phyloP scores from a whole-genome alignment of 2,329 filamentous ascomycete species.

The Trichoderma koningii region DNA sequence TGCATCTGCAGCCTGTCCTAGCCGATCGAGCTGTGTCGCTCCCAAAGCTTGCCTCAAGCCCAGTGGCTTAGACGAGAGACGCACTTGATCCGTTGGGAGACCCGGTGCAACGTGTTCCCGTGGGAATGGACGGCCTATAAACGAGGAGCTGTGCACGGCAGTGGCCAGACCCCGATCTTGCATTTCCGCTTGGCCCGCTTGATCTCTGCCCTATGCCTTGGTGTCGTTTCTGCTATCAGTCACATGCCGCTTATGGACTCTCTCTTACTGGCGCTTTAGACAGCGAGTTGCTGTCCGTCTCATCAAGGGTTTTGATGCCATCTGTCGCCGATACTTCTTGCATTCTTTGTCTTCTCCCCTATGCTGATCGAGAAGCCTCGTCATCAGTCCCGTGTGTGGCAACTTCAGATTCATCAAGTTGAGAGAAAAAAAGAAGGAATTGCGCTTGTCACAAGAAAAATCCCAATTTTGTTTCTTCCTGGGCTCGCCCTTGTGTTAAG shows the following conservation, averaged over 20 bases:
- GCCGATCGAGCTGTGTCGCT: constrained; percentile 16
- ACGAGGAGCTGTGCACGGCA: neutral
- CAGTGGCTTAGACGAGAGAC: constrained; percentile 22
- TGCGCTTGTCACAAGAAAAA: neutral
- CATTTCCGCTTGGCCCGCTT: neutral
- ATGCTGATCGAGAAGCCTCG: neutral
- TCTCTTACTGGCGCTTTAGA: neutral
- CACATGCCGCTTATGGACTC: neutral
- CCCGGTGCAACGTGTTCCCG: constrained; percentile 22
- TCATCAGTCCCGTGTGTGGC: too few relatives aligned
- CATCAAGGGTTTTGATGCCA: neutral
- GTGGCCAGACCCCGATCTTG: constrained; percentile 4
- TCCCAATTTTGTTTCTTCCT: neutral
- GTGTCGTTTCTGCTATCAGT: neutral
- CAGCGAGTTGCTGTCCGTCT: neutral
- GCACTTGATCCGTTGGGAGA: constrained; percentile 4
- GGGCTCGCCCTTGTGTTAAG: too few relatives aligned
- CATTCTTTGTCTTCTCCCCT: neutral
- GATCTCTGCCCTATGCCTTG: constrained; percentile 3
- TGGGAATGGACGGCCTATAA: constrained; percentile 10
- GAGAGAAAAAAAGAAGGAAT: neutral
- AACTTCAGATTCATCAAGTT: too few relatives aligned
- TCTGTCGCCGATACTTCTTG: neutral
- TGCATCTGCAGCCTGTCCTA: constrained; percentile 3
- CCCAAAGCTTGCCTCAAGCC: constrained; percentile 9